phyloP scores from a whole-genome alignment of 2,329 filamentous ascomycete species.

The Aspergillus sp. region DNA sequence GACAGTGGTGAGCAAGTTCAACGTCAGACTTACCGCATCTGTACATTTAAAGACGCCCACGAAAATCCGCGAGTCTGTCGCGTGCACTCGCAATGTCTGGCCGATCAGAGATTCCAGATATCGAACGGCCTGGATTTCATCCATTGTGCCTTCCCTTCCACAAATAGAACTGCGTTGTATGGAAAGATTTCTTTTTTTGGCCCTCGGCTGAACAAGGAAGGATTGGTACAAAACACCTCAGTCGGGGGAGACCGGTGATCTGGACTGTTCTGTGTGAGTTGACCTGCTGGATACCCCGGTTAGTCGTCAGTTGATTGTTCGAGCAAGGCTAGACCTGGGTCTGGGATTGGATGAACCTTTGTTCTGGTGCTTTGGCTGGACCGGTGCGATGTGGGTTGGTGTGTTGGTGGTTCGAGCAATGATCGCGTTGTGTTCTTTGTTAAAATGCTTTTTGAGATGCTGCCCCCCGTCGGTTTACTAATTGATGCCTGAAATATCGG shows the following conservation, averaged over 20 bases:
- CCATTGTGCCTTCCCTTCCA: constrained; percentile 31
- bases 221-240: background rate
- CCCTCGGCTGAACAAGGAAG: background rate
- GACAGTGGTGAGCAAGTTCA: background rate
- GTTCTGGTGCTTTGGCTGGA: background rate
- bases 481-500: background rate
- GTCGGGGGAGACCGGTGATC: constrained; percentile 1
- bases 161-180: background rate
- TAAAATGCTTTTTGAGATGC: background rate
- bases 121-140: constrained; percentile 34
- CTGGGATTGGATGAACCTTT: background rate
- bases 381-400: background rate
- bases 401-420: background rate
- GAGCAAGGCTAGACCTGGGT: background rate
- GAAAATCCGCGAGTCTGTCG: constrained; percentile 83
- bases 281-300: background rate
- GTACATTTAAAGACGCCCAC: constrained; percentile 92
- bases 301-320: background rate
- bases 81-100: constrained; percentile 75
- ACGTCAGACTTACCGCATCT: constrained; percentile 66
- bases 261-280: constrained; percentile 9
- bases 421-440: background rate
- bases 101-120: constrained; percentile 65
- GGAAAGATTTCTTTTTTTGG: background rate
- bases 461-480: no score